Conservation (phyloP, 2,329 filamentous ascomycete genomes). For the Alternaria triticina region DNA sequence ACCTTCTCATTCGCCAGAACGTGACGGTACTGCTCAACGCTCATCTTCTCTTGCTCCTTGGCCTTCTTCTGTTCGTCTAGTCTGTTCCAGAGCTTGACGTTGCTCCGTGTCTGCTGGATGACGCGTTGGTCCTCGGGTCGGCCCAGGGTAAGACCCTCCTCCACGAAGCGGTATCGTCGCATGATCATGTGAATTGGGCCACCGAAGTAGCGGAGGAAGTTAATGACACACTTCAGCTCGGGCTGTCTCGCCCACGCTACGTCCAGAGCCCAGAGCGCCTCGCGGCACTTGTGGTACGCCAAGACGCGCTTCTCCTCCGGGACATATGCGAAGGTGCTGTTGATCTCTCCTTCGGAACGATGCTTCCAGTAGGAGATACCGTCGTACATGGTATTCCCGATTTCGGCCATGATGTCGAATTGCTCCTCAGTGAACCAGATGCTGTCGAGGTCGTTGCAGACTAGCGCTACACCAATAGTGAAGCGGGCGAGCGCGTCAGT, state of each 20-base stretch:
- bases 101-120: not conserved
- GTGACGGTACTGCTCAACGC: not conserved
- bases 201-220: conserved; percentile 8
- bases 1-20: not conserved
- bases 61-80: not conserved
- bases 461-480: conserved; percentile 41
- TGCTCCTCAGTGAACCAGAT: conserved; percentile 24
- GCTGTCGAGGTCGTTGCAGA: conserved; percentile 41
- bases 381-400: conserved; percentile 42
- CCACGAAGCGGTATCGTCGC: conserved; percentile 11
- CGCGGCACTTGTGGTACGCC: conserved; percentile 14
- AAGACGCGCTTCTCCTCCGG: conserved; percentile 24
- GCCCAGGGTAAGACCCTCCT: conserved; percentile 1
- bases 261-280: conserved; percentile 6
- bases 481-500: conserved; percentile 44
- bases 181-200: conserved; percentile 10
- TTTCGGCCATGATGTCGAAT: conserved; percentile 23
- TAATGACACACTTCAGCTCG: conserved; percentile 5
- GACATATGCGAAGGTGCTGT: conserved; percentile 44
- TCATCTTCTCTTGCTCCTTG: not conserved
- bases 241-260: not conserved
- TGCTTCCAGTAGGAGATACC: conserved; percentile 46
- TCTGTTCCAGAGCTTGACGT: conserved; percentile 3
- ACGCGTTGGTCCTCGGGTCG: not conserved
- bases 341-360: conserved; percentile 43